Evolutionary conservation across 1,284 basidiomycete genomes (phyloP).

Genomic region (Moesziomyces antarcticus): DNA sequence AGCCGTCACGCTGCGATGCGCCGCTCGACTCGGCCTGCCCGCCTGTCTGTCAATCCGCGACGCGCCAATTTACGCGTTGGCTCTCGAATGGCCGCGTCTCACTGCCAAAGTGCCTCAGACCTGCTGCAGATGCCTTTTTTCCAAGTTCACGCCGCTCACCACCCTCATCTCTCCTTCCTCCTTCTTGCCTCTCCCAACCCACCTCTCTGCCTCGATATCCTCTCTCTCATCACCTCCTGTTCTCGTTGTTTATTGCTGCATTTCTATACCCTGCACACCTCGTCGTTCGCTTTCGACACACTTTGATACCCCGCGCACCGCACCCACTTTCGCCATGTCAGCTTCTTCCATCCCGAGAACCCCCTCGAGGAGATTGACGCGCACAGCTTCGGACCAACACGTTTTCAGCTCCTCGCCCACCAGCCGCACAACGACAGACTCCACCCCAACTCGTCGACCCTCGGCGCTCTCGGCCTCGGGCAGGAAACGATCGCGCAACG

Average conservation of each 20-base stretch:
- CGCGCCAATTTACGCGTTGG: slow-evolving; percentile 50
- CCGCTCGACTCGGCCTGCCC: not conserved
- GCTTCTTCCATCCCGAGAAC: slow-evolving; percentile 30
- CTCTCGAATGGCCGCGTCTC: not conserved
- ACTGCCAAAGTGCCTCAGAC: not conserved
- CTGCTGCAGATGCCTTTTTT: slow-evolving; percentile 1
- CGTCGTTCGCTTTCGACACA: not conserved
- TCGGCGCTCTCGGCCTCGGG: slow-evolving; percentile 19
- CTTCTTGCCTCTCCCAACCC: not conserved
- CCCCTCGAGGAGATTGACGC: slow-evolving; percentile 27
- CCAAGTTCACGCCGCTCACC: not conserved
- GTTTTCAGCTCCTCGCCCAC: slow-evolving; percentile 23
- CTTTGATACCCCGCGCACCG: not conserved
- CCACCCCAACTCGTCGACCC: slow-evolving; percentile 25
- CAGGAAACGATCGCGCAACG: slow-evolving; percentile 36
- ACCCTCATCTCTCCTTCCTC: not conserved
- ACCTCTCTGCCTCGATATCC: not conserved
- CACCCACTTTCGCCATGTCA: slow-evolving; percentile 13
- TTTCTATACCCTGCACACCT: too few species aligned
- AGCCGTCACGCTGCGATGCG: slow-evolving; percentile 1
- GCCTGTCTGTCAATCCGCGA: slow-evolving; percentile 17
- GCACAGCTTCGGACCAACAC: slow-evolving; percentile 26
- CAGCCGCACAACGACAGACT: slow-evolving; percentile 4
- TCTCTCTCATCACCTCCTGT: not conserved
- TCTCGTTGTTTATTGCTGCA: not conserved